A percentile compares a stretch with the other conserved stretches of the same genome.
phyloP scores from a whole-genome alignment of 164 flowering plant species.

The Tinospora cordifolia region DNA sequence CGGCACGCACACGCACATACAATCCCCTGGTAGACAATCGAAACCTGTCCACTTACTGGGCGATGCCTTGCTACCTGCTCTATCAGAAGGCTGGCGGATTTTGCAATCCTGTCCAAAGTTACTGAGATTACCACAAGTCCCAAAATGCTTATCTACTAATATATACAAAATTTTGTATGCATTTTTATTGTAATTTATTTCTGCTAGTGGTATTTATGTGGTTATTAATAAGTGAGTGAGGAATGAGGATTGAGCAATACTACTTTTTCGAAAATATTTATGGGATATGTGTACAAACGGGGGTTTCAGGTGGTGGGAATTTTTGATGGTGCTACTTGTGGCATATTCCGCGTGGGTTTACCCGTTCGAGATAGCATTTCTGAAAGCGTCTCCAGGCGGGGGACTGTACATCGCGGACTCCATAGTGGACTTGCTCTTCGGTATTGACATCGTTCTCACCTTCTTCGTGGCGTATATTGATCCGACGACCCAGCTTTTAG shows the following conservation, averaged over 20 bases:
- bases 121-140: neutral
- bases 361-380: slow-evolving; percentile 75
- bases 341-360: slow-evolving; percentile 72
- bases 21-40: too few species aligned
- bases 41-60: too few species aligned
- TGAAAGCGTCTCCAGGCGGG: slow-evolving; percentile 29
- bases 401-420: slow-evolving; percentile 53
- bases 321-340: slow-evolving; percentile 63
- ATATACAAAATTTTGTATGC: neutral
- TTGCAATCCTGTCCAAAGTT: neutral
- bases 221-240: neutral
- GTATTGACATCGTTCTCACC: slow-evolving; percentile 58
- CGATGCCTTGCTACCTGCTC: too few species aligned
- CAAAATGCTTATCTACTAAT: neutral
- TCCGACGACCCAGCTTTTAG: slow-evolving; percentile 55
- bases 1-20: too few species aligned
- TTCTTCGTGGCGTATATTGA: slow-evolving; percentile 82
- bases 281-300: neutral
- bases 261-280: too few species aligned
- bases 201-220: neutral
- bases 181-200: neutral
- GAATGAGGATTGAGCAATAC: too few species aligned
- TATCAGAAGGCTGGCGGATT: neutral
- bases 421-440: slow-evolving; percentile 62
- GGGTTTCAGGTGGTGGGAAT: slow-evolving; percentile 73